Base-by-base conservation (phyloP, 257 asterid species). In the Solanum sitiens region DNA sequence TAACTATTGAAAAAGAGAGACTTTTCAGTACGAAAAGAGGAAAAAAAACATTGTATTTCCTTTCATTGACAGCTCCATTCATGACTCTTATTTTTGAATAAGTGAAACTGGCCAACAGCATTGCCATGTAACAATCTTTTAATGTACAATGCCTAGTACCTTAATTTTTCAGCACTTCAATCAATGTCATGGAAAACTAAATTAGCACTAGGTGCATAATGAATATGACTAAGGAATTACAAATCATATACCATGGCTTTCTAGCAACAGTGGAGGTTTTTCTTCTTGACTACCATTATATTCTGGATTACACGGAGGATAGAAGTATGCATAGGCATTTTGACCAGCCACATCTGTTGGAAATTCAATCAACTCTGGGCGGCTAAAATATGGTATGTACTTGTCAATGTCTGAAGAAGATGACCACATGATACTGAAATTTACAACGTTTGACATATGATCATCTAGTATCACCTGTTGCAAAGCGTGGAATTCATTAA, bases 301-400 rank as follows among this genome's bases (percentile, higher is more conserved):
- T 72, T 56, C 87, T 88, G 99, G 98, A 92, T 95, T 95, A 76
- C 95, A 94, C 14, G 99, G 99, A 53, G 98, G 95, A 90, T 97
- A 97, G 89, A 93, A 95, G 90, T 95, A 95, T 23, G 99, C 99
- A 91, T 94, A 95, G 35, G 99, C 99, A 72, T 30, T 94, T 91
- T 94, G 93, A 27, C 99, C 99, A 4, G 96, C 96, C 87, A 95
- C 96, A 89, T 87, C 95, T 32, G 99, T 95, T 27, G 99, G 98
- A 90, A 97, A 97, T 93, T 95, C 98, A 86, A 95, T 93, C 87
- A 94, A 83, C 87, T 95, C 98, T 2, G 99, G 98, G 37, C 88
- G 75, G 91, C 99, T 95, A 87, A 97, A 86, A 89, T 95, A 97
- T 9, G 95, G 87, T 50, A 68, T 83, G 91, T 86, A 89, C 47